Conservation (phyloP, 2,329 filamentous ascomycete genomes). For the Pyrenochaeta sp. region DNA sequence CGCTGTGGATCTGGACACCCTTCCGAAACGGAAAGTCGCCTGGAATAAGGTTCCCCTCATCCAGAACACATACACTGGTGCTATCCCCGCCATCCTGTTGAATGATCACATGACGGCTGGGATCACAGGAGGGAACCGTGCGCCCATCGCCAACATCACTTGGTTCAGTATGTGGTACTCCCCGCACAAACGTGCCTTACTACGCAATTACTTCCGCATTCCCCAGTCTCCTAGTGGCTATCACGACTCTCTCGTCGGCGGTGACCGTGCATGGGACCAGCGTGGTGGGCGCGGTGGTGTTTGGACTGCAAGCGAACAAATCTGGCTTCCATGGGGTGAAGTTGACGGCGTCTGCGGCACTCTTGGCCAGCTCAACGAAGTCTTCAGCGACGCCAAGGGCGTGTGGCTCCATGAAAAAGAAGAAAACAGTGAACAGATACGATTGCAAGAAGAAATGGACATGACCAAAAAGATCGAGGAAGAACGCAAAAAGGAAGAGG, state of each 20-base stretch:
- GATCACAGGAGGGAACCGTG: conserved; percentile 32
- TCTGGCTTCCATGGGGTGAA: conserved; percentile 60
- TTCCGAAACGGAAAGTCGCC: conserved; percentile 51
- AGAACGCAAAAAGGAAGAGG: conserved; percentile 15
- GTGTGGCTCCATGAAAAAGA: conserved; percentile 47
- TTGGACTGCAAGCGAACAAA: conserved; percentile 59
- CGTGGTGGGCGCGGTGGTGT: conserved; percentile 63
- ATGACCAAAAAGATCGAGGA: conserved; percentile 18
- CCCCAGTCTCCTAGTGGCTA: conserved; percentile 54
- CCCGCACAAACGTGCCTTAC: conserved; percentile 57
- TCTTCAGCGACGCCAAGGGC: conserved; percentile 60
- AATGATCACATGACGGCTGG: conserved; percentile 27
- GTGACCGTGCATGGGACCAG: conserved; percentile 58
- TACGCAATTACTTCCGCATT: conserved; percentile 59
- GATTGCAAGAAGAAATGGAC: conserved; percentile 22
- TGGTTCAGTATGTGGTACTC: conserved; percentile 62
- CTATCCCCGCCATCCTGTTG: conserved; percentile 57
- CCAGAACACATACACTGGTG: conserved; percentile 58
- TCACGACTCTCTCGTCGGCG: conserved; percentile 56
- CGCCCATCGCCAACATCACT: conserved; percentile 30
- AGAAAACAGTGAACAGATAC: conserved; percentile 18
- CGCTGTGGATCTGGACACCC: conserved; percentile 48
- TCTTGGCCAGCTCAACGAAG: conserved; percentile 50
- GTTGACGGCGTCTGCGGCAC: conserved; percentile 50
- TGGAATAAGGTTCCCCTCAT: conserved; percentile 57